These are phyloP conservation scores for Waltergamsia citrina DNA, from an alignment of 2,329 filamentous ascomycete species.

Conservation along the genomic window DNA sequence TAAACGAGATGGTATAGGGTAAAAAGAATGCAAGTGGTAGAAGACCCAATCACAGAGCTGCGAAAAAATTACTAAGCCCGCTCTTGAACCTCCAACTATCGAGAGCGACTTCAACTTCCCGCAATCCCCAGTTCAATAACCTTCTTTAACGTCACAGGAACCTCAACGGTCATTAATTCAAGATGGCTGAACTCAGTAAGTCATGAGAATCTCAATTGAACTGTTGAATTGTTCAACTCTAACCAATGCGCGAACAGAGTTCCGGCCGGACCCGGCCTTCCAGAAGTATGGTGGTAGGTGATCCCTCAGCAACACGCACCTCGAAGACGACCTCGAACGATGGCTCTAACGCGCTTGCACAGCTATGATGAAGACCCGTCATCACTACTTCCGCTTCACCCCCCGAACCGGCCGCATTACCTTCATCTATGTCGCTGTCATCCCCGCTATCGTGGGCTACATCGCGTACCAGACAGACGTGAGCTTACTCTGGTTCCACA, in stretches of 20 bases:
- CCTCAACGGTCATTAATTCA: constrained; percentile 14
- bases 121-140: not conserved
- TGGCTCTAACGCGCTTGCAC: constrained; percentile 6
- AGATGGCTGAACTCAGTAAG: constrained; percentile 30
- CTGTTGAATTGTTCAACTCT: constrained; percentile 10
- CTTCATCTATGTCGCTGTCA: constrained; percentile 63
- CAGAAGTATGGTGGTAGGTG: constrained; percentile 26
- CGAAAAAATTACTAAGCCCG: not conserved
- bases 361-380: constrained; percentile 79
- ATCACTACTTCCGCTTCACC: constrained; percentile 95
- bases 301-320: constrained; percentile 1
- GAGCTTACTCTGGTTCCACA: no score
- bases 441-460: constrained; percentile 63
- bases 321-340: constrained; percentile 3
- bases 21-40: not conserved
- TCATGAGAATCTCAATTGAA: not conserved
- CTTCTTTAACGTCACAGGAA: constrained; percentile 6
- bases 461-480: constrained; percentile 79
- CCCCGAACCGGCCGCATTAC: constrained; percentile 70
- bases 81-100: not conserved
- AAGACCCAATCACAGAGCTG: constrained; percentile 1
- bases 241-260: constrained; percentile 18
- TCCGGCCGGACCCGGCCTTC: constrained; percentile 31
- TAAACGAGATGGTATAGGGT: not conserved
- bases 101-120: not conserved